phyloP scores from a whole-genome alignment of 495 filamentous ascomycete species.

The Chaetomium cochliodes region DNA sequence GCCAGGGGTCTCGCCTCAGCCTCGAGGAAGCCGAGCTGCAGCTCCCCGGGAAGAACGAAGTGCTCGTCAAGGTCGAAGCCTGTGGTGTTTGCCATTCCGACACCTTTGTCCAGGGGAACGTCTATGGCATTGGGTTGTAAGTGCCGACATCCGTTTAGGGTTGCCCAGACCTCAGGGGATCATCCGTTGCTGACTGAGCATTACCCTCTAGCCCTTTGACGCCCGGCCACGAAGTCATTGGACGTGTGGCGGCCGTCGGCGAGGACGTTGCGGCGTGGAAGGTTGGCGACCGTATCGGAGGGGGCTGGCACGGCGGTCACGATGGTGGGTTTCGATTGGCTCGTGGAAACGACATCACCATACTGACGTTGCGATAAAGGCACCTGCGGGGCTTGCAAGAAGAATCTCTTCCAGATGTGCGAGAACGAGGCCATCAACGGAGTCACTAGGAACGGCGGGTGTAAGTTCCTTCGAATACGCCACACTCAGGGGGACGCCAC shows the following conservation, averaged over 20 bases:
- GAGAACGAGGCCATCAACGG: conserved; percentile 52
- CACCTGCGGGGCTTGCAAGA: conserved; percentile 49
- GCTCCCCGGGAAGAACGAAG: conserved; percentile 66
- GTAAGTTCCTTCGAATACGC: conserved; percentile 10
- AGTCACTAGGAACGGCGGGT: conserved; percentile 53
- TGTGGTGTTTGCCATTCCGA: conserved; percentile 82
- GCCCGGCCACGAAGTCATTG: conserved; percentile 55
- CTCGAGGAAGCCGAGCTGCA: conserved; percentile 42
- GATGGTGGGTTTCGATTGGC: conserved; percentile 28
- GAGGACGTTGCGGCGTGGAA: conserved; percentile 55
- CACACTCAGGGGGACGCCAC: not conserved
- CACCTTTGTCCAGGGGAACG: conserved; percentile 69
- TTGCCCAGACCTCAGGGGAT: not conserved
- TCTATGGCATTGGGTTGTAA: conserved; percentile 67
- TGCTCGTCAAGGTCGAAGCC: conserved; percentile 61
- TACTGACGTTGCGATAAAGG: conserved; percentile 34
- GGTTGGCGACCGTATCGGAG: conserved; percentile 47
- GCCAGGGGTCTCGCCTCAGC: conserved; percentile 38
- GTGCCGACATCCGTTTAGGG: conserved; percentile 36
- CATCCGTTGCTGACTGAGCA: not conserved
- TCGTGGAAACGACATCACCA: not conserved
- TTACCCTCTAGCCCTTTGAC: conserved; percentile 33
- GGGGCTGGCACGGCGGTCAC: conserved; percentile 37
- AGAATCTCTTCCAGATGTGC: conserved; percentile 58
- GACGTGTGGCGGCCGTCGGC: conserved; percentile 53